Evolutionary conservation across 306 rosid species (phyloP).

Genomic region (Vigna unguiculata): DNA sequence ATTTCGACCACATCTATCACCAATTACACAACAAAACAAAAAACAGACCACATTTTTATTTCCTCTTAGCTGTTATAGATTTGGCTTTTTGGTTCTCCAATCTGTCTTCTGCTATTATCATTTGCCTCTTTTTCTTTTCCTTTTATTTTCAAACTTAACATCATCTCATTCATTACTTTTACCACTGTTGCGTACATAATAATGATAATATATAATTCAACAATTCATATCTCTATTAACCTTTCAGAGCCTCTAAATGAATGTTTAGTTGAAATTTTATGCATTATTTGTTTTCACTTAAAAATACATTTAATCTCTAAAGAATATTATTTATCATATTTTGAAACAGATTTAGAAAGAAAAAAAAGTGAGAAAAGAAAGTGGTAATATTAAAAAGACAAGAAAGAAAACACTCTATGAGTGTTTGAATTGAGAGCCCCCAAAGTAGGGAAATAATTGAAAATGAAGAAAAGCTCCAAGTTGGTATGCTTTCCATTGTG

Average conservation of each 20-base stretch:
- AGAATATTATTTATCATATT: background rate
- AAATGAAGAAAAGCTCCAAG: constrained; percentile 47
- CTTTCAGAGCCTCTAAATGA: background rate
- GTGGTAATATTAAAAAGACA: background rate
- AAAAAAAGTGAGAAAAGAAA: background rate
- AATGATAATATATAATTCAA: background rate
- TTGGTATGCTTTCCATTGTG: constrained; percentile 59
- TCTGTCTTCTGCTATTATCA: background rate
- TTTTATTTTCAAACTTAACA: background rate
- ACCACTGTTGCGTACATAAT: background rate
- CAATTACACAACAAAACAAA: background rate
- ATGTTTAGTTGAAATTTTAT: background rate
- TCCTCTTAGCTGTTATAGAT: constrained; percentile 41
- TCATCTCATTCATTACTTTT: background rate
- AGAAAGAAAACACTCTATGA: background rate
- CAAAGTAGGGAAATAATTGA: constrained; percentile 48
- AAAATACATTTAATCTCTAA: too few species aligned
- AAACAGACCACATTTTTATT: background rate
- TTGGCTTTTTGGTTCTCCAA: constrained; percentile 29
- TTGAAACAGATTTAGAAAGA: background rate
- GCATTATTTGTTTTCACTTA: too few species aligned
- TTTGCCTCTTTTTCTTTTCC: background rate
- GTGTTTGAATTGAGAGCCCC: constrained; percentile 35
- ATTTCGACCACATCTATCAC: background rate
- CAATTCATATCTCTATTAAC: background rate